Percentiles rank a stretch among this genome's conserved stretches.
Conservation (phyloP, 176 grass and related monocot genomes). For the Oryza punctata region DNA sequence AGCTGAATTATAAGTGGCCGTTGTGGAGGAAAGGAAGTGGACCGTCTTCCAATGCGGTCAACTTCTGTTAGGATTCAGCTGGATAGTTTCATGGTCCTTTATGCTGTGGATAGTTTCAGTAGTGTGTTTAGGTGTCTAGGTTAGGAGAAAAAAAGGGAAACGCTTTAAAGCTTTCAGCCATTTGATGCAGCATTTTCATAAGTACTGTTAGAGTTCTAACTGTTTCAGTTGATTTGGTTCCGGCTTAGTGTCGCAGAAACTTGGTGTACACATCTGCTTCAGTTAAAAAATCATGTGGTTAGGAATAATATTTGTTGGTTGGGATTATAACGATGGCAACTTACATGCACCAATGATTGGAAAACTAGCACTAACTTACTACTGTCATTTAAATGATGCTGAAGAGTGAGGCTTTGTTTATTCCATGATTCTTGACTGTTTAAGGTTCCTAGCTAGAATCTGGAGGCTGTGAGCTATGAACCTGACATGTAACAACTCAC, state of each 20-base stretch:
- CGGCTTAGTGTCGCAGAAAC: background rate
- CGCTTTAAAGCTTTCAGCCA: background rate
- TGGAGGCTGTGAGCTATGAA: background rate
- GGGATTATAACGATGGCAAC: background rate
- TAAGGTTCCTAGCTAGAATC: background rate
- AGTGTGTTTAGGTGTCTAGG: background rate
- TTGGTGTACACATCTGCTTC: background rate
- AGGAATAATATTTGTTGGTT: background rate
- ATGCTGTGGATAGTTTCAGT: slow-evolving; percentile 19
- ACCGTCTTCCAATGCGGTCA: slow-evolving; percentile 11
- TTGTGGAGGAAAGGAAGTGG: slow-evolving; percentile 31
- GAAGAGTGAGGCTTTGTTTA: background rate
- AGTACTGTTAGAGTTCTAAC: slow-evolving; percentile 9
- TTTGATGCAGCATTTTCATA: background rate
- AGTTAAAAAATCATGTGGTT: background rate
- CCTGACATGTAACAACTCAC: background rate
- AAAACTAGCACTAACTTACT: background rate
- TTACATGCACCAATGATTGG: background rate
- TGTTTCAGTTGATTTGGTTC: background rate
- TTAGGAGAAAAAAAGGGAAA: slow-evolving; percentile 22
- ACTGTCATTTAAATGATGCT: background rate
- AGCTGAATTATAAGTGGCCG: slow-evolving; percentile 40
- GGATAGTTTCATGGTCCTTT: background rate
- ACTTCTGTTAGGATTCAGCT: slow-evolving; percentile 18
- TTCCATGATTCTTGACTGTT: background rate